Evolutionary conservation across 768 basidiomycete species (phyloP), one percentile per base, ranked within the genome.

Genomic region (Tephrocybe sp.): DNA sequence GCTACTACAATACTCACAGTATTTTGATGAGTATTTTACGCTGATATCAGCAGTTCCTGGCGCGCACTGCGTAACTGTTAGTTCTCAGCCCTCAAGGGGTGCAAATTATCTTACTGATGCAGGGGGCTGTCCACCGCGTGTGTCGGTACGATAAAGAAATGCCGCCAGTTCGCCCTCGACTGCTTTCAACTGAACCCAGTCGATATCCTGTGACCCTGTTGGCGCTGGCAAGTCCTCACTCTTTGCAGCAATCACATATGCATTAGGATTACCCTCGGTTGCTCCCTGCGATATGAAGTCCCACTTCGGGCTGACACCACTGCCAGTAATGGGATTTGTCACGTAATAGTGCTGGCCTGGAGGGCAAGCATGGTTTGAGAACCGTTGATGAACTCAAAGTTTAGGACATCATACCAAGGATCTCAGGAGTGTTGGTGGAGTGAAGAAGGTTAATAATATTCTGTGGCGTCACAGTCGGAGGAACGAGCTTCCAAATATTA

Each of bases 261-360:
- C 77, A 34, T 74, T 59, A 0, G 70, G 46, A 49, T 79, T 71
- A 6, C 74, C 75, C 33, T 65, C 61, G 14, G 68, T 65, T n/a
- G 60, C 58, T 3, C 68, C 71, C 13, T 65, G 65, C 5, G 72
- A 70, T 10, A 75, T 73, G 66, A 80, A 80, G 63, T 85, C 84
- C 75, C 82, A 81, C 56, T 76, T 72, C 1, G 84, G 81, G 49
- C 69, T 66, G 23, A 68, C 31, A 13, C 75, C 76, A 3, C 63
- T 62, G 4, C 72, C 75, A 4, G 71, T 65, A 45, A 67, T 52
- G 4, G 76, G 68, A 61, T 78, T 77, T 0, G 68, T 61, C 32
- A 80, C 69, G 62, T 83, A 87, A 70, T 77, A 84, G 56, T 87
- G 83, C 52, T 80, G 72, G 12, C 76, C 76, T 59, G 56, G 30